Base-by-base conservation (phyloP, 2,329 filamentous ascomycete genomes). In the Fusarium poae region DNA sequence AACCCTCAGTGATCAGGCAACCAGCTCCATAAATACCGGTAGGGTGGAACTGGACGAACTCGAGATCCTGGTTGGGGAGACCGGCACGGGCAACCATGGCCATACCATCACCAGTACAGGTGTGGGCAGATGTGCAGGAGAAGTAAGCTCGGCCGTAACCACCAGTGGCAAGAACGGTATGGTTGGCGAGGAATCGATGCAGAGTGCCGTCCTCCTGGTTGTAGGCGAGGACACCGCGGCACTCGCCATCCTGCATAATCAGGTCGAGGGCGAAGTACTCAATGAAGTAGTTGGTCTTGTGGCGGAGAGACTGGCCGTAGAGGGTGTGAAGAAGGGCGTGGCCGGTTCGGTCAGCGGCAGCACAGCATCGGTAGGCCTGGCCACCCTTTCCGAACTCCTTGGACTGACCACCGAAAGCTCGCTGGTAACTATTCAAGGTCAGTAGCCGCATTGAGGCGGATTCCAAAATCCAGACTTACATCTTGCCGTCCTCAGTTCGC, bases 211-310 rank as follows among this genome's bases (percentile, higher is more conserved):
- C 96, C 84, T 99, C 95, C 84, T 97, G 94, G 88, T 97, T 98
- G 84, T 97, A 97, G 63, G 95, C 95, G 72, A 98, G 87, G 73
- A 98, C 92, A 88, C 96, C 96, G 74, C 94, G 94, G 86, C 95
- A 98, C 82, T 95, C 92, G 65, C 95, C 95, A 76, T 97, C 92
- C 84, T 97, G 92, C 96, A 98, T 98, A 77, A 99, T 92, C 82
- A 98, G 85, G 79, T 98, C 96, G 73, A 97, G 88, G 75, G 94
- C 96, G 81, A 98, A 99, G 87, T 94, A 98, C 83, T 98, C 96
- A 81, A 99, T 97, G 84, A 99, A 98, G 88, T 97, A 99, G 86
- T 97, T 97, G 78, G 95, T 97, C 87, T 97, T 97, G 88, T 98
- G 94, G 79, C 93, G 88, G 66, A 98, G 89, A 55, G 94, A 97